These are phyloP conservation scores for Cladosporium sp. DNA, from an alignment of 2,329 filamentous ascomycete species.

Conservation along the genomic window DNA sequence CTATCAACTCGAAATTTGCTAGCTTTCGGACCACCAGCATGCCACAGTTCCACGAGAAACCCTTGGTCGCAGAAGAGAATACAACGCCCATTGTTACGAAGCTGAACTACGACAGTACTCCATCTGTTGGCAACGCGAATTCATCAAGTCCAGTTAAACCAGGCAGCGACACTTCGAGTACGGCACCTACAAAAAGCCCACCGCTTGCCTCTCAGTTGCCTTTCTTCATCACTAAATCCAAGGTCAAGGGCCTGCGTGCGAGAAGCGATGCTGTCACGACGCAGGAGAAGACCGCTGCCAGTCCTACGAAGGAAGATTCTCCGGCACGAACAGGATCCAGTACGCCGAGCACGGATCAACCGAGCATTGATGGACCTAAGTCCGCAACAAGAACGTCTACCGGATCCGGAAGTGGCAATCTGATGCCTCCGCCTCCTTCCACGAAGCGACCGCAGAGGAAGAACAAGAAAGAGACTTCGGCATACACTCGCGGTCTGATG, in stretches of 20 bases:
- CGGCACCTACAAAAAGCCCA: conserved; percentile 21
- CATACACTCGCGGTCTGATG: conserved; percentile 79
- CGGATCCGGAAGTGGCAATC: conserved; percentile 33
- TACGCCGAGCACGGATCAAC: conserved; percentile 54
- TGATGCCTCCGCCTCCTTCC: conserved; percentile 23
- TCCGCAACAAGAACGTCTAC: conserved; percentile 38
- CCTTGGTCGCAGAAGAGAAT: conserved; percentile 36
- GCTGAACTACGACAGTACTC: conserved; percentile 45
- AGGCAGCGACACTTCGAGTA: conserved; percentile 44
- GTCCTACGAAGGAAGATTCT: conserved; percentile 43
- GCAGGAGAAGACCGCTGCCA: conserved; percentile 42
- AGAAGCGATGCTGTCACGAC: conserved; percentile 68
- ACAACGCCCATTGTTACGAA: conserved; percentile 52
- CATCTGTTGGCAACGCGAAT: conserved; percentile 15
- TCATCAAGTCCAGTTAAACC: conserved; percentile 17
- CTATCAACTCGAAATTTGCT: conserved; percentile 21
- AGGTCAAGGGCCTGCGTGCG: conserved; percentile 66
- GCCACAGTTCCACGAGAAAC: conserved; percentile 23
- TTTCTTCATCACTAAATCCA: conserved; percentile 29
- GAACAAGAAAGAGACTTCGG: conserved; percentile 89
- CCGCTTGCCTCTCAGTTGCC: conserved; percentile 26
- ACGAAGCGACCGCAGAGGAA: conserved; percentile 24
- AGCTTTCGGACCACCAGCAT: conserved; percentile 23
- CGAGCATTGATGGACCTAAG: conserved; percentile 30
- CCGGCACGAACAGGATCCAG: conserved; percentile 71